phyloP scores from a whole-genome alignment of 164 flowering plant genomes.

The Magnolia kwangsiensis region DNA sequence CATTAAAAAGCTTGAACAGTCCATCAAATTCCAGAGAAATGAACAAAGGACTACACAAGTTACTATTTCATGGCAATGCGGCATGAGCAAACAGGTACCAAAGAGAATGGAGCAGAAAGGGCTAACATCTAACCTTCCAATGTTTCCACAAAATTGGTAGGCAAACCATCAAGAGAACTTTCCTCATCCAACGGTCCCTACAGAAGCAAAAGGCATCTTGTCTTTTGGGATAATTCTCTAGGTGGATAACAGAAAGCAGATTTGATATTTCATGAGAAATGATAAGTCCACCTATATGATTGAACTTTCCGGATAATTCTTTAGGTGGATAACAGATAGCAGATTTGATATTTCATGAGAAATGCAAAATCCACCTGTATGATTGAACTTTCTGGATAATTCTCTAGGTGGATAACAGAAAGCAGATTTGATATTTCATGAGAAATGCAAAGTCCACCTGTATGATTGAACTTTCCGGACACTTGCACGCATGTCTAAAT shows the following conservation, averaged over 20 bases:
- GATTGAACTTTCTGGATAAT: no score
- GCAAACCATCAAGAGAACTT: constrained; percentile 47
- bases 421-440: constrained; percentile 10
- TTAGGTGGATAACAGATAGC: not conserved
- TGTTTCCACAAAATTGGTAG: constrained; percentile 62
- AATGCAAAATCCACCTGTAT: not conserved
- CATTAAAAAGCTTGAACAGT: not conserved
- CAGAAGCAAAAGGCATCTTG: constrained; percentile 4
- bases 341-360: constrained; percentile 11
- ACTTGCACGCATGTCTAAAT: not conserved
- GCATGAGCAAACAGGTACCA: not conserved
- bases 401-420: not conserved
- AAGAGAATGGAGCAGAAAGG: not conserved
- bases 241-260: not conserved
- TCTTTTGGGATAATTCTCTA: not conserved
- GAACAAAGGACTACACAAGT: not conserved
- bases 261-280: constrained; percentile 8
- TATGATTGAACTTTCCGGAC: no score
- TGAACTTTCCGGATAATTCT: no score
- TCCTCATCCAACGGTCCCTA: constrained; percentile 51
- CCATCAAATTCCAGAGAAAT: not conserved
- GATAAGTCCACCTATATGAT: not conserved
- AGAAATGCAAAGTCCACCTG: not conserved
- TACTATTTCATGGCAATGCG: not conserved
- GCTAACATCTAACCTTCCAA: constrained; percentile 43